Evolutionary conservation across 768 basidiomycete species (phyloP).

Genomic region (Exidia glandulosa): DNA sequence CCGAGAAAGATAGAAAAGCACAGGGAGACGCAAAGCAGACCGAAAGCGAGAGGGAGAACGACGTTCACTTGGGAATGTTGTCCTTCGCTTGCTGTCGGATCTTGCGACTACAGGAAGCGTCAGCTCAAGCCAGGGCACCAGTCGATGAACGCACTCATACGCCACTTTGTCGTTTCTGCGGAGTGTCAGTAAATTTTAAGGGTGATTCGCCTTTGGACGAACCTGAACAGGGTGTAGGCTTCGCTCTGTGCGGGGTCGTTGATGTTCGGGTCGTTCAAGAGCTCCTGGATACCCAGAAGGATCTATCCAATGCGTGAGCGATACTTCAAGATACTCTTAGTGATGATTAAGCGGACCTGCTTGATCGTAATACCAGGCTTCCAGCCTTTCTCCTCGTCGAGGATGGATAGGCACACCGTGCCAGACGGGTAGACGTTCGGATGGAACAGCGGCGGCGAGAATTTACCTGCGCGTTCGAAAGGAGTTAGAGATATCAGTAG

Average conservation of each 20-base stretch:
- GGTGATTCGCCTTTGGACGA: slow-evolving; percentile 21
- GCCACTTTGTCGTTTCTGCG: slow-evolving; percentile 83
- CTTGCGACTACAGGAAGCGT: slow-evolving; percentile 41
- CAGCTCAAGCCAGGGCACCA: not conserved
- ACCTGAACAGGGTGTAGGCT: slow-evolving; percentile 99
- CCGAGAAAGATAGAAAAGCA: not conserved
- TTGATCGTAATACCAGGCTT: slow-evolving; percentile 99
- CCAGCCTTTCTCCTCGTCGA: slow-evolving; percentile 99
- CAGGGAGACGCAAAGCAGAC: not conserved
- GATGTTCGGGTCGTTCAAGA: slow-evolving; percentile 91
- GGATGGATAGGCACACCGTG: slow-evolving; percentile 92
- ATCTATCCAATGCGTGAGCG: slow-evolving; percentile 42
- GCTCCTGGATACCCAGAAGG: slow-evolving; percentile 88
- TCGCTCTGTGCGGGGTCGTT: slow-evolving; percentile 97
- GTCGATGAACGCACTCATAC: slow-evolving; percentile 60
- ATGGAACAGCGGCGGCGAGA: slow-evolving; percentile 89
- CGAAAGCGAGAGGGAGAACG: not conserved
- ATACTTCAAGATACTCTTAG: not conserved
- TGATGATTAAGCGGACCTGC: slow-evolving; percentile 44
- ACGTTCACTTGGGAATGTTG: slow-evolving; percentile 67
- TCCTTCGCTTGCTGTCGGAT: slow-evolving; percentile 83
- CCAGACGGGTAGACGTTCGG: slow-evolving; percentile 99
- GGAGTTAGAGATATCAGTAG: slow-evolving; percentile 3
- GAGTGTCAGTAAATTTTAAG: slow-evolving; percentile 6
- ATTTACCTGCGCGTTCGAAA: slow-evolving; percentile 64